phyloP scores from a whole-genome alignment of 2,329 filamentous ascomycete species.

The Catunica adiposa region DNA sequence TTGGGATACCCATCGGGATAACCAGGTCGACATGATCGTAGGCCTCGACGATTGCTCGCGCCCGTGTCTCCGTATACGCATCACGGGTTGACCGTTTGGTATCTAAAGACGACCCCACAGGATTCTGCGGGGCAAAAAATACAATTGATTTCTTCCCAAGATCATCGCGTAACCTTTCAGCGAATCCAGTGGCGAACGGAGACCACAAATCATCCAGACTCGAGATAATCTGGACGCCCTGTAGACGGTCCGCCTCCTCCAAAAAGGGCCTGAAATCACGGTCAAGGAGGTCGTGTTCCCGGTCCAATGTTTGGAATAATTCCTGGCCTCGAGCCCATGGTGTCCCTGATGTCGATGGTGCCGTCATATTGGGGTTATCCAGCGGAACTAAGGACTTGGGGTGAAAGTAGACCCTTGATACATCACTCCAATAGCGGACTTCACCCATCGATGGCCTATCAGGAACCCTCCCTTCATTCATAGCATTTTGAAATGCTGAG shows the following conservation, averaged over 20 bases:
- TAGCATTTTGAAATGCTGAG: constrained; percentile 61
- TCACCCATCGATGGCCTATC: constrained; percentile 48
- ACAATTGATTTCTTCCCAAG: constrained; percentile 76
- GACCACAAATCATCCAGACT: constrained; percentile 66
- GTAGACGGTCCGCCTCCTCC: constrained; percentile 86
- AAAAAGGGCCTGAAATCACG: constrained; percentile 76
- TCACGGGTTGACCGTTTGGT: constrained; percentile 19
- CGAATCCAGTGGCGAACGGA: constrained; percentile 55
- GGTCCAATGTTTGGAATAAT: constrained; percentile 55
- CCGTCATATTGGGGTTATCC: constrained; percentile 53
- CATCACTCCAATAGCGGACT: constrained; percentile 96
- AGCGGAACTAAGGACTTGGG: constrained; percentile 75
- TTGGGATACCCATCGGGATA: constrained; percentile 52
- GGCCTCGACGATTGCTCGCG: constrained; percentile 52
- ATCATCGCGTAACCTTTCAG: constrained; percentile 72
- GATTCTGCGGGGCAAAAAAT: constrained; percentile 68
- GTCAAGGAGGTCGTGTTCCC: constrained; percentile 73
- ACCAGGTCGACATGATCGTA: constrained; percentile 59
- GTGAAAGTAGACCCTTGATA: constrained; percentile 81
- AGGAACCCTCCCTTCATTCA: constrained; percentile 53
- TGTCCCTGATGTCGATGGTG: constrained; percentile 52
- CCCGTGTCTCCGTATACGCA: constrained; percentile 54
- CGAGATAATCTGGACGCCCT: constrained; percentile 66
- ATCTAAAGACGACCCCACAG: constrained; percentile 2
- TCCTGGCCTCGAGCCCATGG: constrained; percentile 61